Evolutionary conservation across 306 rosid species (phyloP).

Genomic region (barrel medic (Medicago truncatula)): DNA sequence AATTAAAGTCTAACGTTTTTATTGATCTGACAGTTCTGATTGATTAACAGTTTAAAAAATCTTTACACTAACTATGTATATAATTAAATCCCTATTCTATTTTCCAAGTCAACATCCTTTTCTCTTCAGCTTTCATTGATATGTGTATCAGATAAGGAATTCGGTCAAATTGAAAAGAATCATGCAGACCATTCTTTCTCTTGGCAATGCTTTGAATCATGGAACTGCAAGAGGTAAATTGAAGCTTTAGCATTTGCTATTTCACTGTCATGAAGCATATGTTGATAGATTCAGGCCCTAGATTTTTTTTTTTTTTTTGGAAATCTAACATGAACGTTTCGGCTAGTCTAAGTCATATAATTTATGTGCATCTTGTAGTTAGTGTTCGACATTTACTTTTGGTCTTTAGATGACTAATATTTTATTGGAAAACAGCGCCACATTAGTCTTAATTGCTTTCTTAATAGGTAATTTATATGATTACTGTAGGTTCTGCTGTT

Average conservation of each 20-base stretch:
- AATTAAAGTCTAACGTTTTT: background rate
- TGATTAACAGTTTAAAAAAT: too few species aligned
- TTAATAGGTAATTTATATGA: conserved; percentile 32
- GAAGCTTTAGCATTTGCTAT: conserved; percentile 27
- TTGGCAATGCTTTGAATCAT: conserved; percentile 96
- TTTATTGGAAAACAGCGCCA: conserved; percentile 15
- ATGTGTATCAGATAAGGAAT: conserved; percentile 78
- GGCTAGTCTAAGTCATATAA: conserved; percentile 10
- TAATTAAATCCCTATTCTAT: background rate
- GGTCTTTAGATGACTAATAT: background rate
- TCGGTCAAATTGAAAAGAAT: conserved; percentile 95
- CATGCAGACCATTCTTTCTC: conserved; percentile 99
- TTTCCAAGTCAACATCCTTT: background rate
- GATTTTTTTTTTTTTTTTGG: background rate
- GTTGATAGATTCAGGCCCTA: conserved; percentile 6
- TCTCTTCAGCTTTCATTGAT: conserved; percentile 38
- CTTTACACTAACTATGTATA: too few species aligned
- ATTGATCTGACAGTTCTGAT: too few species aligned
- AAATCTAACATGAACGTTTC: conserved; percentile 10
- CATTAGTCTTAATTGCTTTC: conserved; percentile 34
- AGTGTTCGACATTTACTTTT: conserved; percentile 29
- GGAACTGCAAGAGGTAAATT: conserved; percentile 99
- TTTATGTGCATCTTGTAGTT: conserved; percentile 18
- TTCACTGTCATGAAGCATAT: conserved; percentile 15
- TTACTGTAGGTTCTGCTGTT: conserved; percentile 82